These are phyloP conservation scores for Pseudocercospora macadamiae DNA, from an alignment of 2,329 filamentous ascomycete species.

Conservation along the genomic window DNA sequence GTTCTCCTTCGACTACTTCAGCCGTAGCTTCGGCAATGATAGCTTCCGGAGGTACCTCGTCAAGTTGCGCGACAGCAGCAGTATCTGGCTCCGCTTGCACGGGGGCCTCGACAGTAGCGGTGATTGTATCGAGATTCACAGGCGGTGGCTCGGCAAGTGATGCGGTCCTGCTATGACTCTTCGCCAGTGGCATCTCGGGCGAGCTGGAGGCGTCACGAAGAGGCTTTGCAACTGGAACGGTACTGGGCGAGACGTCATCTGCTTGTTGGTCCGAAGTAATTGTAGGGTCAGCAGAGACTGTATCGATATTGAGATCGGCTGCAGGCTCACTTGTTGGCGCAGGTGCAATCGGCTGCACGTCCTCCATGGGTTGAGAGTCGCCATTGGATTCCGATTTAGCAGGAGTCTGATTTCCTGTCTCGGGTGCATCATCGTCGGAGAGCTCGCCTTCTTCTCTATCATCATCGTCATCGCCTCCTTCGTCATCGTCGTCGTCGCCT, in stretches of 20 bases:
- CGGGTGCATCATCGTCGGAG: slow-evolving; percentile 35
- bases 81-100: slow-evolving; percentile 4
- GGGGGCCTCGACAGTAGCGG: neutral
- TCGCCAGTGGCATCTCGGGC: slow-evolving; percentile 47
- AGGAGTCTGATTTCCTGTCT: slow-evolving; percentile 25
- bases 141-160: slow-evolving; percentile 32
- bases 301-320: neutral
- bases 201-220: slow-evolving; percentile 44
- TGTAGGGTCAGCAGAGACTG: neutral
- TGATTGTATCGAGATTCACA: slow-evolving; percentile 11
- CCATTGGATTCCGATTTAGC: slow-evolving; percentile 20
- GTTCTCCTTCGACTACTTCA: slow-evolving; percentile 8
- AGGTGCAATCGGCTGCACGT: slow-evolving; percentile 15
- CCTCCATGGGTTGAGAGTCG: slow-evolving; percentile 23
- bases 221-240: slow-evolving; percentile 15
- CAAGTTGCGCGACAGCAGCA: neutral
- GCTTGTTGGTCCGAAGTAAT: slow-evolving; percentile 5
- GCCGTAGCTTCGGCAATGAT: slow-evolving; percentile 5
- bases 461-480: slow-evolving; percentile 54
- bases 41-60: neutral
- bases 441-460: slow-evolving; percentile 42
- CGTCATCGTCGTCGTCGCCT: slow-evolving; percentile 54
- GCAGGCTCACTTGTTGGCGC: slow-evolving; percentile 4
- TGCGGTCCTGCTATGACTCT: slow-evolving; percentile 43
- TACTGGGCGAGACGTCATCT: slow-evolving; percentile 6